Percentiles rank a stretch among this genome's conserved stretches.
Conservation (phyloP, 345 rosid genomes). For the Arabis hirsuta region DNA sequence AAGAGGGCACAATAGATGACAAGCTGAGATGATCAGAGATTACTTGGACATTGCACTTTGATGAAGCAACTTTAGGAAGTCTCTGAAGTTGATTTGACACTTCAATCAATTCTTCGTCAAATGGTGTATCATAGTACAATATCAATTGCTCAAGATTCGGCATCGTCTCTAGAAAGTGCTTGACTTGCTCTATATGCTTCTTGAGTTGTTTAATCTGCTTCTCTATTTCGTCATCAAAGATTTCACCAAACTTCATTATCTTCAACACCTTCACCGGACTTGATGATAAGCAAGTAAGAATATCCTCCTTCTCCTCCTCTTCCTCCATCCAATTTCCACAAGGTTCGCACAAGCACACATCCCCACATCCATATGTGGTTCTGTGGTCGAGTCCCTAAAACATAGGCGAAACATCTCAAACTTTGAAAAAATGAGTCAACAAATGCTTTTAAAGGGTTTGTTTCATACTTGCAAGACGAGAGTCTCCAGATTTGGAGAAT, state of each 20-base stretch:
- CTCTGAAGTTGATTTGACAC: background rate
- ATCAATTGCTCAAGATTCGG: slow-evolving; percentile 7
- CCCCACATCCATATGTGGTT: slow-evolving; percentile 4
- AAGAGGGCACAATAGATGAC: too few species aligned
- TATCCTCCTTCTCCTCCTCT: background rate
- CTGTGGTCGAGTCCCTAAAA: slow-evolving; percentile 22
- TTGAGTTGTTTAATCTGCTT: too few species aligned
- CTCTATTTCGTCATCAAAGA: background rate
- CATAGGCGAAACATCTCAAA: background rate
- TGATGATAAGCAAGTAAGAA: slow-evolving; percentile 1
- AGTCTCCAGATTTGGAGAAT: slow-evolving; percentile 3
- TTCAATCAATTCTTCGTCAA: too few species aligned
- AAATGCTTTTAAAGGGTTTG: background rate
- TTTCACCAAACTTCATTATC: slow-evolving; percentile 9
- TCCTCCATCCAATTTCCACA: background rate
- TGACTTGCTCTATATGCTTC: background rate
- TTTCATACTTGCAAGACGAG: background rate
- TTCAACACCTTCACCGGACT: slow-evolving; percentile 20
- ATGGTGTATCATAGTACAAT: background rate
- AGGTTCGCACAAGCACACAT: slow-evolving; percentile 20
- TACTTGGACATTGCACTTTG: slow-evolving; percentile 26
- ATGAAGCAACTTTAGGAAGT: slow-evolving; percentile 26
- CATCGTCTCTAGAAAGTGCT: slow-evolving; percentile 17
- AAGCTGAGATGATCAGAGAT: slow-evolving; percentile 16
- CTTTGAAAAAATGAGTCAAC: background rate